Percentiles rank a stretch among this genome's conserved stretches.
phyloP scores from a whole-genome alignment of 2,329 filamentous ascomycete genomes.

The Diaporthe sp. region DNA sequence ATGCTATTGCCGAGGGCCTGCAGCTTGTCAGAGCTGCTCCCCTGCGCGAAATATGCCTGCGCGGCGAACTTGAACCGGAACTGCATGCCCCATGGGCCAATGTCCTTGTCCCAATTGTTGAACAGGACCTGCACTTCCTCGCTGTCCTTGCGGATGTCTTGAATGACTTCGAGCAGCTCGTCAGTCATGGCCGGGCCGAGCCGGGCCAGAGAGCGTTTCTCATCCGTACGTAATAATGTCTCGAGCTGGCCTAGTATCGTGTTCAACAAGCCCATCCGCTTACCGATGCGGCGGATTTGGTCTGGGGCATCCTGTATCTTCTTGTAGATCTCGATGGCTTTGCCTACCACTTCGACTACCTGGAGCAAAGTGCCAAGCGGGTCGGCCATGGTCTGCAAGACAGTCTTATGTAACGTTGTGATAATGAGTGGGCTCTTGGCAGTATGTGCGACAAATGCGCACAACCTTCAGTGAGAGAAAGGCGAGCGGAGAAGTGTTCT shows the following conservation, averaged over 20 bases:
- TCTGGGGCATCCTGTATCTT: conserved; percentile 44
- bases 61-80: conserved; percentile 44
- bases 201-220: conserved; percentile 15
- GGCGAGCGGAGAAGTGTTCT: background rate
- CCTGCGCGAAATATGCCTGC: conserved; percentile 44
- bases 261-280: conserved; percentile 44
- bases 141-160: conserved; percentile 43
- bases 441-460: background rate
- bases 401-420: background rate
- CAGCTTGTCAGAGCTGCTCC: conserved; percentile 45
- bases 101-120: conserved; percentile 45
- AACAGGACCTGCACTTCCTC: conserved; percentile 44
- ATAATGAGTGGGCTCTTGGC: background rate
- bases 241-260: conserved; percentile 42
- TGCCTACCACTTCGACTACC: conserved; percentile 44
- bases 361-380: conserved; percentile 43
- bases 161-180: conserved; percentile 41
- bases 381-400: conserved; percentile 8
- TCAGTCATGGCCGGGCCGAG: conserved; percentile 4
- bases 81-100: conserved; percentile 41
- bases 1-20: conserved; percentile 44
- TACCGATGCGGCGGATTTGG: conserved; percentile 45
- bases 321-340: conserved; percentile 44
- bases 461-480: background rate
- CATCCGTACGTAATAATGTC: conserved; percentile 42